These are phyloP conservation scores for Colletotrichum sp. DNA, from an alignment of 2,329 filamentous ascomycete species.

Conservation along the genomic window DNA sequence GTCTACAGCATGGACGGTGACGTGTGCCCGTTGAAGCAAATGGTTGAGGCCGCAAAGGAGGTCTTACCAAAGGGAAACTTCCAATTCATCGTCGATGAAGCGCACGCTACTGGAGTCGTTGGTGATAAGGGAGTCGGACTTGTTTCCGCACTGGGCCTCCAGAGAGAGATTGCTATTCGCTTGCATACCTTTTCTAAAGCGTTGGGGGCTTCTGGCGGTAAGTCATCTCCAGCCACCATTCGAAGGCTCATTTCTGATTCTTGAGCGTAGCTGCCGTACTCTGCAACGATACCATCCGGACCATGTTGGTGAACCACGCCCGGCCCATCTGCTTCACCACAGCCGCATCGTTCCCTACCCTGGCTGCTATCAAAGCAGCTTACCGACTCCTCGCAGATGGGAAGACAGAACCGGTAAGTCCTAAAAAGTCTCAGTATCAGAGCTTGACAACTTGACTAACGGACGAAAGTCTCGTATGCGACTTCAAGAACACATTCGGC, in stretches of 20 bases:
- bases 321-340: constrained; percentile 24
- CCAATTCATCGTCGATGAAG: constrained; percentile 61
- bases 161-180: constrained; percentile 52
- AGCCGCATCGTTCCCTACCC: constrained; percentile 23
- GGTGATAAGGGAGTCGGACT: constrained; percentile 53
- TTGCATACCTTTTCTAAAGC: constrained; percentile 61
- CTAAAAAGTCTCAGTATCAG: no score
- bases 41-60: constrained; percentile 39
- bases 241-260: not conserved
- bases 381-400: constrained; percentile 21
- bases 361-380: constrained; percentile 25
- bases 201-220: constrained; percentile 40
- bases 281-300: constrained; percentile 21
- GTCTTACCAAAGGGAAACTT: constrained; percentile 40
- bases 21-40: constrained; percentile 39
- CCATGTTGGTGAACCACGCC: constrained; percentile 24
- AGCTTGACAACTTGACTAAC: not conserved
- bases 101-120: constrained; percentile 57
- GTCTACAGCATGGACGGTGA: constrained; percentile 57
- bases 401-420: not conserved
- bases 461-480: not conserved
- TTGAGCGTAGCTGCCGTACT: constrained; percentile 23
- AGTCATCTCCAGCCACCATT: not conserved
- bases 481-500: not conserved
- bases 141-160: constrained; percentile 52